phyloP scores from a whole-genome alignment of 495 filamentous ascomycete species.

The Penicillium psychrofluorescens region DNA sequence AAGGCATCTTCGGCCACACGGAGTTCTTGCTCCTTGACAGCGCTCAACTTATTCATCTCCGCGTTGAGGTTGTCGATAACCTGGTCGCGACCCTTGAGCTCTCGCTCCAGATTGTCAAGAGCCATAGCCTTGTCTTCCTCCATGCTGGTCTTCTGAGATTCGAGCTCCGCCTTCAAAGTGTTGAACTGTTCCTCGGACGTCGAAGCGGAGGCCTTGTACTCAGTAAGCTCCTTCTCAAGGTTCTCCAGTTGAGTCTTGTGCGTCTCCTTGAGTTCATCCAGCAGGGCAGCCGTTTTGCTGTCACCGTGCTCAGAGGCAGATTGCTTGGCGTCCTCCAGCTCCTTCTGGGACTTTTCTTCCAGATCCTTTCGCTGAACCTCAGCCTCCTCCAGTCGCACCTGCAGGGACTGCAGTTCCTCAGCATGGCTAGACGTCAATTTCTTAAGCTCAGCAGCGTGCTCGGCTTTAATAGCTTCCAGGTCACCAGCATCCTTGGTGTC shows the following conservation, averaged over 20 bases:
- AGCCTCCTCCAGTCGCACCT: slow-evolving; percentile 29
- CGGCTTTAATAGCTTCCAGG: slow-evolving; percentile 24
- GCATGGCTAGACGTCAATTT: slow-evolving; percentile 28
- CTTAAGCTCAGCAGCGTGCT: slow-evolving; percentile 33
- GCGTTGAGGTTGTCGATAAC: slow-evolving; percentile 37
- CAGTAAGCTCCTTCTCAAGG: slow-evolving; percentile 29
- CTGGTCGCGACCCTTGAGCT: slow-evolving; percentile 35
- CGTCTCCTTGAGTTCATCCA: slow-evolving; percentile 31
- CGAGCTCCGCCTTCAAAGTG: slow-evolving; percentile 31
- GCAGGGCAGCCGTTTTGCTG: slow-evolving; percentile 23
- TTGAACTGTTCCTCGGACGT: slow-evolving; percentile 33
- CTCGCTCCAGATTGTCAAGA: slow-evolving; percentile 29
- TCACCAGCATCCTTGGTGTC: slow-evolving; percentile 15
- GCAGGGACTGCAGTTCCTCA: slow-evolving; percentile 30
- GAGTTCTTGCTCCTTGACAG: slow-evolving; percentile 35
- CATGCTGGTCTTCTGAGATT: slow-evolving; percentile 23
- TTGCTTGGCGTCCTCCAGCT: slow-evolving; percentile 34
- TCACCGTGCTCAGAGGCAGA: slow-evolving; percentile 29
- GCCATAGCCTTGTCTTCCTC: slow-evolving; percentile 34
- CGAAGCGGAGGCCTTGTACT: slow-evolving; percentile 27
- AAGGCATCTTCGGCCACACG: slow-evolving; percentile 35
- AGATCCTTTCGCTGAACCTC: slow-evolving; percentile 33
- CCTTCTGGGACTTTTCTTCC: slow-evolving; percentile 33
- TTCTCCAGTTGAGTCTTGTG: slow-evolving; percentile 32
- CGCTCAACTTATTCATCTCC: slow-evolving; percentile 32